These are phyloP conservation scores for Aspergillus diversus DNA, from an alignment of 495 filamentous ascomycete species.

Conservation along the genomic window DNA sequence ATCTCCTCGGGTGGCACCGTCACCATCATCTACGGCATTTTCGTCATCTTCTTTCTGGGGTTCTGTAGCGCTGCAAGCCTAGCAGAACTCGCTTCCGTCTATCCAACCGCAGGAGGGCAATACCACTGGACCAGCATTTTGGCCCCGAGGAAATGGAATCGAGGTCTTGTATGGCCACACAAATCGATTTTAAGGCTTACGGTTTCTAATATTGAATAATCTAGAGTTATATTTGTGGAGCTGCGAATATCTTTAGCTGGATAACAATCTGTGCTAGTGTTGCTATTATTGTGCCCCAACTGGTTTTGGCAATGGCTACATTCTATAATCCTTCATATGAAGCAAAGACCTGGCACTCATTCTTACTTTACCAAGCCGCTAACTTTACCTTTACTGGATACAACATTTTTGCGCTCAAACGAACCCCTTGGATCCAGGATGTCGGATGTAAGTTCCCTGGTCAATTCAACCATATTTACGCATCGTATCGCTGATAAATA, in stretches of 20 bases:
- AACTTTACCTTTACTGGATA: slow-evolving; percentile 33
- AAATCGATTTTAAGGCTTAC: too few species aligned
- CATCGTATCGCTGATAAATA: too few species aligned
- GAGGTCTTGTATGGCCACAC: not conserved
- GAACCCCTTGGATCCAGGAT: slow-evolving; percentile 36
- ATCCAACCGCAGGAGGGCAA: slow-evolving; percentile 55
- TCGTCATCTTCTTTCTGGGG: too few species aligned
- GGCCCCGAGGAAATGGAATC: slow-evolving; percentile 42
- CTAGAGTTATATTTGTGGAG: too few species aligned
- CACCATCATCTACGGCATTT: too few species aligned
- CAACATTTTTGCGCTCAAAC: slow-evolving; percentile 51
- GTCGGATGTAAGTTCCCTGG: too few species aligned
- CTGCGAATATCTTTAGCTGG: not conserved
- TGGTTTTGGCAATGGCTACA: slow-evolving; percentile 34
- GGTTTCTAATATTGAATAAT: too few species aligned
- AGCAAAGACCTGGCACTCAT: slow-evolving; percentile 42
- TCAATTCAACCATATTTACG: too few species aligned
- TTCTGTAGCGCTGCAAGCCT: too few species aligned
- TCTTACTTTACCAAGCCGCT: slow-evolving; percentile 38
- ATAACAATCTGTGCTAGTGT: slow-evolving; percentile 25
- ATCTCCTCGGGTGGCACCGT: too few species aligned
- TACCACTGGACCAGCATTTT: slow-evolving; percentile 59
- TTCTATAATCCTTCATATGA: slow-evolving; percentile 40
- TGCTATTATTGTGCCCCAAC: slow-evolving; percentile 42
- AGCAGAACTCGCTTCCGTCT: slow-evolving; percentile 44